Percentiles rank a stretch among this genome's conserved stretches.
phyloP scores from a whole-genome alignment of 106 monocot species.

The Dendrobium huoshanense region DNA sequence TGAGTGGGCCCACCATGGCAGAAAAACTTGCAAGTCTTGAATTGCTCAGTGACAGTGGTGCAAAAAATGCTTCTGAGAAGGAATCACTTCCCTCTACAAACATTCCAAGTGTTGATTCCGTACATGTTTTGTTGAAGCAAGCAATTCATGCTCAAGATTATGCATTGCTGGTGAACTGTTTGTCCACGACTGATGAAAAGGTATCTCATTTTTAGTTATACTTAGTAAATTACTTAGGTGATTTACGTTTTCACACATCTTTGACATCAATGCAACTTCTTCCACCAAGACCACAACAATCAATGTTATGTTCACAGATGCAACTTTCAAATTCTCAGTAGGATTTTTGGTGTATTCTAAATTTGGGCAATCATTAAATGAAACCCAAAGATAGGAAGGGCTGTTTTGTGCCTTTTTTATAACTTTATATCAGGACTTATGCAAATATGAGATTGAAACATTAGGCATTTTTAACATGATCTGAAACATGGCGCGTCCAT shows the following conservation, averaged over 20 bases:
- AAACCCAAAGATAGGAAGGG: not conserved
- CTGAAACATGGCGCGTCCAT: not conserved
- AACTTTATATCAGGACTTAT: not conserved
- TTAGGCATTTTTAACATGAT: not conserved
- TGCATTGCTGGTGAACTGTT: slow-evolving; percentile 56
- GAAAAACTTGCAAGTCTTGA: slow-evolving; percentile 76
- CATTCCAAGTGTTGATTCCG: slow-evolving; percentile 88
- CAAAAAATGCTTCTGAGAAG: slow-evolving; percentile 3
- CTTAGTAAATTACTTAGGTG: not conserved
- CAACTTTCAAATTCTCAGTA: not conserved
- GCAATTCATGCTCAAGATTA: slow-evolving; percentile 89
- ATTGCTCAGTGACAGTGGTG: slow-evolving; percentile 22
- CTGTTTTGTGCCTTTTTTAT: not conserved
- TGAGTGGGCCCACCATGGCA: slow-evolving; percentile 70
- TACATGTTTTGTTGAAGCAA: slow-evolving; percentile 83
- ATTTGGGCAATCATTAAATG: not conserved
- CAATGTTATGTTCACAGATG: not conserved
- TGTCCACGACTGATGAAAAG: slow-evolving; percentile 75
- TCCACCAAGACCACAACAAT: not conserved
- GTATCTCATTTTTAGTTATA: slow-evolving; percentile 21
- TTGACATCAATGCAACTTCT: not conserved
- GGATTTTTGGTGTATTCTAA: not conserved
- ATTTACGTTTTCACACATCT: not conserved
- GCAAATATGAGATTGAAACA: not conserved
- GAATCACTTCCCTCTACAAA: slow-evolving; percentile 17